Conservation (phyloP, 345 rosid genomes). For the Clausena lansium region DNA sequence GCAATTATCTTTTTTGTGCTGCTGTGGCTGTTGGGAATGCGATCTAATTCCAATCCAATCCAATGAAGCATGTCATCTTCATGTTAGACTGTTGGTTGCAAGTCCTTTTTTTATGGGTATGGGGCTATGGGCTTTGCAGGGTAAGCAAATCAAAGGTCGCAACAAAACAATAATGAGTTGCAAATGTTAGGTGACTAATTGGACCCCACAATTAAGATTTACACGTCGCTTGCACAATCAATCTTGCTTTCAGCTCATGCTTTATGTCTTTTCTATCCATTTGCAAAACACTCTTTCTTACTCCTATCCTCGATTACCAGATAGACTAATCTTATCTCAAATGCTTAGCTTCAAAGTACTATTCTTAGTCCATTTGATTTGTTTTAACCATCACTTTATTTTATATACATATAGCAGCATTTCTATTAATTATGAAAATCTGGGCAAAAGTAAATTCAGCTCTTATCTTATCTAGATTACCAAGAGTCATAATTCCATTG, state of each 20-base stretch:
- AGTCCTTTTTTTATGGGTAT: neutral
- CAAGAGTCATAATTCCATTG: neutral
- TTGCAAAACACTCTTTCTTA: neutral
- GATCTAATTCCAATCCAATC: too few relatives aligned
- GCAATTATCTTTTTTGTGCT: too few relatives aligned
- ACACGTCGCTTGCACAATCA: neutral
- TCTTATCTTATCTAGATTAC: neutral
- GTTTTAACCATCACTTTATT: neutral
- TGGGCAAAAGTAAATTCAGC: too few relatives aligned
- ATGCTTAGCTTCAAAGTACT: neutral
- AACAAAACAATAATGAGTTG: neutral
- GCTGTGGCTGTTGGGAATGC: neutral
- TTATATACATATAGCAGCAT: too few relatives aligned
- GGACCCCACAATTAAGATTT: neutral
- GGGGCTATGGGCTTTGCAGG: too few relatives aligned
- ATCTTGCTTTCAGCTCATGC: neutral
- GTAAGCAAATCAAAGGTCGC: too few relatives aligned
- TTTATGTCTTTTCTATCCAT: too few relatives aligned
- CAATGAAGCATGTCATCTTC: neutral
- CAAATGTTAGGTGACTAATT: neutral
- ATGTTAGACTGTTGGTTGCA: neutral
- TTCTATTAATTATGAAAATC: too few relatives aligned
- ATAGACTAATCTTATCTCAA: neutral
- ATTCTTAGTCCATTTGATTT: neutral
- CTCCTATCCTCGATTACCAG: neutral